phyloP scores from a whole-genome alignment of 2,329 filamentous ascomycete species.

The Plectosphaerella cucumerina region DNA sequence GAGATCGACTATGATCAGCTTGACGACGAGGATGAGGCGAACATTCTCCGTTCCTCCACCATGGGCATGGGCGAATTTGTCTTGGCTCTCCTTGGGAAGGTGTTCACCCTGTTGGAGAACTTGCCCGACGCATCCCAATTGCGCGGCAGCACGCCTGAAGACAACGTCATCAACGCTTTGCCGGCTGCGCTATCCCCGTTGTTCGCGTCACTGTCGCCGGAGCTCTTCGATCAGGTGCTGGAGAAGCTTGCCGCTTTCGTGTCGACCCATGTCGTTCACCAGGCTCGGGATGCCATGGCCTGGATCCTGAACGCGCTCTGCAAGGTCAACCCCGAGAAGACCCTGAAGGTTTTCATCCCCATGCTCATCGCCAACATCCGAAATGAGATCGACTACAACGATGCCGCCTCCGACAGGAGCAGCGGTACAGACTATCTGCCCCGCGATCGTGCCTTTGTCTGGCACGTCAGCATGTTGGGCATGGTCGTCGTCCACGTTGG shows the following conservation, averaged over 20 bases:
- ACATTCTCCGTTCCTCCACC: slow-evolving; percentile 88
- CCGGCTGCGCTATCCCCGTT: slow-evolving; percentile 88
- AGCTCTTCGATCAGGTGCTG: slow-evolving; percentile 86
- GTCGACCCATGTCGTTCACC: slow-evolving; percentile 90
- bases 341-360: slow-evolving; percentile 83
- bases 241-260: slow-evolving; percentile 93
- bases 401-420: slow-evolving; percentile 89
- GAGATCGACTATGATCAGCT: slow-evolving; percentile 85
- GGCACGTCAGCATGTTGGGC: slow-evolving; percentile 94
- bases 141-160: slow-evolving; percentile 87
- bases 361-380: slow-evolving; percentile 89
- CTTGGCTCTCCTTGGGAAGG: slow-evolving; percentile 82
- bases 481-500: slow-evolving; percentile 98
- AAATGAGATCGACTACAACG: slow-evolving; percentile 95
- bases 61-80: slow-evolving; percentile 92
- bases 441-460: slow-evolving; percentile 86
- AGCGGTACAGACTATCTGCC: slow-evolving; percentile 92
- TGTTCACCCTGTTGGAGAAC: slow-evolving; percentile 94
- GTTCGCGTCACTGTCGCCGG: slow-evolving; percentile 84
- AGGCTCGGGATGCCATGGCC: slow-evolving; percentile 95
- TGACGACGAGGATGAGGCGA: slow-evolving; percentile 78
- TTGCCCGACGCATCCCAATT: slow-evolving; percentile 85
- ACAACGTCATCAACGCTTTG: slow-evolving; percentile 93
- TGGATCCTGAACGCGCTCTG: slow-evolving; percentile 96
- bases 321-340: slow-evolving; percentile 93